Evolutionary conservation across 2,329 filamentous ascomycete species (phyloP).

Genomic region (Laburnicola sp.): DNA sequence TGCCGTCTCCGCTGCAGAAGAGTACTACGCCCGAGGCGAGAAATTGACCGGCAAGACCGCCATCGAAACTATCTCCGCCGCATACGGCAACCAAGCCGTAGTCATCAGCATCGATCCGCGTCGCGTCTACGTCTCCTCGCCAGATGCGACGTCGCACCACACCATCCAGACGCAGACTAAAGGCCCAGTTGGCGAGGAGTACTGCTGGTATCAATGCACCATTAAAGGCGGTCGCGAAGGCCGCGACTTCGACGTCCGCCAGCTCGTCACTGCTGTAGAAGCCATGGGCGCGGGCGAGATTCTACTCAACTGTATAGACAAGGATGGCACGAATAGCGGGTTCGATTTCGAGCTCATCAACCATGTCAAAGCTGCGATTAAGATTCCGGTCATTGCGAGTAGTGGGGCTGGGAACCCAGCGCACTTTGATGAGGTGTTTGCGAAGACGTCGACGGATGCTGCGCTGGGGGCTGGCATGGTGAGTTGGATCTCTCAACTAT

Average conservation of each 20-base stretch:
- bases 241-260: slow-evolving; percentile 88
- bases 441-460: slow-evolving; percentile 82
- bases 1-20: slow-evolving; percentile 88
- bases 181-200: slow-evolving; percentile 74
- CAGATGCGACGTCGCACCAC: slow-evolving; percentile 71
- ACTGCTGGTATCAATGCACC: slow-evolving; percentile 97
- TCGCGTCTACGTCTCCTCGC: slow-evolving; percentile 77
- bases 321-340: slow-evolving; percentile 89
- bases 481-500: slow-evolving; percentile 36
- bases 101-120: slow-evolving; percentile 95
- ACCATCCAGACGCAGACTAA: slow-evolving; percentile 70
- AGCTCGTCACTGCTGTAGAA: slow-evolving; percentile 86
- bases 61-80: slow-evolving; percentile 90
- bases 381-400: slow-evolving; percentile 92
- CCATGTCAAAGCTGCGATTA: slow-evolving; percentile 83
- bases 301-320: slow-evolving; percentile 95
- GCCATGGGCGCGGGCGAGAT: slow-evolving; percentile 96
- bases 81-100: slow-evolving; percentile 95
- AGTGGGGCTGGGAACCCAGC: slow-evolving; percentile 85
- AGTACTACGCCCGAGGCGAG: slow-evolving; percentile 74
- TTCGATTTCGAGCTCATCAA: slow-evolving; percentile 91
- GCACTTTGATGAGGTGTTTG: slow-evolving; percentile 91
- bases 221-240: slow-evolving; percentile 94
- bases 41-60: slow-evolving; percentile 79
- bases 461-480: slow-evolving; percentile 93